phyloP scores from a whole-genome alignment of 2,329 filamentous ascomycete species.

The Xylariomycetidae sp. region DNA sequence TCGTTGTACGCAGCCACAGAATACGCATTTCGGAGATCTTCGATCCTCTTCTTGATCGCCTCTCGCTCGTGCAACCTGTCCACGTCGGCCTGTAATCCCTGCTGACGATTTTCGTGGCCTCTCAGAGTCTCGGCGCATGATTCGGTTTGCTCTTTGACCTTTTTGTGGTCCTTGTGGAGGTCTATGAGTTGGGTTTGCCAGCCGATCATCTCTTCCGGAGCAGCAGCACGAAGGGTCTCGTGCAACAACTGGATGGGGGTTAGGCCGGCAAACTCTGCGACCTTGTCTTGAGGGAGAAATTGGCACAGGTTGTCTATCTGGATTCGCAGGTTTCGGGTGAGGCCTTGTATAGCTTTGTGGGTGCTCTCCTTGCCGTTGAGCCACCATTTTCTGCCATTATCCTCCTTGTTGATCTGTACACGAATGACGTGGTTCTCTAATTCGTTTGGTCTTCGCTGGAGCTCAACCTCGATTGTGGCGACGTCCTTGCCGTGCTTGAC shows the following conservation, averaged over 20 bases:
- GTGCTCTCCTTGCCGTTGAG: slow-evolving; percentile 63
- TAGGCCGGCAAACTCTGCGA: slow-evolving; percentile 86
- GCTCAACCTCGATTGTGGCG: slow-evolving; percentile 85
- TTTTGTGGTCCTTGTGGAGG: slow-evolving; percentile 65
- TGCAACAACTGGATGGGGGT: slow-evolving; percentile 75
- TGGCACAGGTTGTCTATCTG: slow-evolving; percentile 98
- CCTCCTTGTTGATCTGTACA: slow-evolving; percentile 74
- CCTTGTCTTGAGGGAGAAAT: slow-evolving; percentile 92
- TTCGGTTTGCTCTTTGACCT: slow-evolving; percentile 52
- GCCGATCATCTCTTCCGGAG: slow-evolving; percentile 71
- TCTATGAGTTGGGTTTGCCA: slow-evolving; percentile 73
- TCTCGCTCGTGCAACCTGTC: slow-evolving; percentile 75
- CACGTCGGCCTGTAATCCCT: slow-evolving; percentile 73
- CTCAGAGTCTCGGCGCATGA: slow-evolving; percentile 58
- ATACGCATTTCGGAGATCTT: slow-evolving; percentile 60
- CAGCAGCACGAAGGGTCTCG: slow-evolving; percentile 85
- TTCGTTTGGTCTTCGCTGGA: slow-evolving; percentile 60
- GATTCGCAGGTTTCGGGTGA: slow-evolving; percentile 73
- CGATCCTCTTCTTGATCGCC: slow-evolving; percentile 59
- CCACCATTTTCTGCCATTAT: slow-evolving; percentile 75
- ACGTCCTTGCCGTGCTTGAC: slow-evolving; percentile 82
- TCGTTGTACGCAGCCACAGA: slow-evolving; percentile 62
- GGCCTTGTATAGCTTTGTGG: slow-evolving; percentile 59
- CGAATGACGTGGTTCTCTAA: slow-evolving; percentile 67
- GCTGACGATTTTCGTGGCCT: slow-evolving; percentile 68